Conservation (phyloP, 1,284 basidiomycete species). For the Apiotrichum sp. region DNA sequence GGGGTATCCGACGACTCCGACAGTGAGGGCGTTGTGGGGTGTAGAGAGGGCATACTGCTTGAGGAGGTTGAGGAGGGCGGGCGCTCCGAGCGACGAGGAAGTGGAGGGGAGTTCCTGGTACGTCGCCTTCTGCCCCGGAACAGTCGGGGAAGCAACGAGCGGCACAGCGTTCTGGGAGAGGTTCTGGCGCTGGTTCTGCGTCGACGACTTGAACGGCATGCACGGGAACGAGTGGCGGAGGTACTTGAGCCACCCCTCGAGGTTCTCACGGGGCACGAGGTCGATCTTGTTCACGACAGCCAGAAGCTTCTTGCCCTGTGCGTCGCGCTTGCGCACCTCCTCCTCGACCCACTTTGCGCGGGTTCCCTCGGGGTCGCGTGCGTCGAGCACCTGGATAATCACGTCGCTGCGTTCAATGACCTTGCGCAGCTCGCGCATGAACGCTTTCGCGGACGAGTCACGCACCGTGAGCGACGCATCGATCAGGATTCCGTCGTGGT, state of each 20-base stretch:
- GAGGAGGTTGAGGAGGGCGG: conserved; percentile 69
- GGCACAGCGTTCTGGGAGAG: conserved; percentile 53
- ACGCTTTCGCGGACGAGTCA: conserved; percentile 57
- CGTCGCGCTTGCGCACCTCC: conserved; percentile 74
- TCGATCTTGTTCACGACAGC: conserved; percentile 92
- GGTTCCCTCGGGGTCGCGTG: conserved; percentile 85
- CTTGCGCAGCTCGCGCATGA: conserved; percentile 70
- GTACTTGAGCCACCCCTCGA: conserved; percentile 83
- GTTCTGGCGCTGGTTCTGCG: conserved; percentile 70
- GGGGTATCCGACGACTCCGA: conserved; percentile 93
- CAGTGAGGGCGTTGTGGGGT: conserved; percentile 65
- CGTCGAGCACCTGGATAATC: conserved; percentile 71
- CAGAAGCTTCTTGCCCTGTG: conserved; percentile 78
- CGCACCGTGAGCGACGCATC: conserved; percentile 55
- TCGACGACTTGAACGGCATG: conserved; percentile 85
- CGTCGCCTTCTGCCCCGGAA: conserved; percentile 44
- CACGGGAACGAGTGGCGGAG: conserved; percentile 88
- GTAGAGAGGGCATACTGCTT: conserved; percentile 79
- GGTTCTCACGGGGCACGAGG: conserved; percentile 80
- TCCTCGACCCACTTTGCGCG: conserved; percentile 81
- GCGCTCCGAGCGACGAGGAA: conserved; percentile 56
- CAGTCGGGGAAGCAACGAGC: conserved; percentile 30
- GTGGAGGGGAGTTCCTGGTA: conserved; percentile 54
- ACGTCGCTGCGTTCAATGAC: conserved; percentile 93
- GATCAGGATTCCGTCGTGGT: conserved; percentile 33